Conservation (phyloP, 352 stramenopile genomes). For the Phytopythium ostracodes region DNA sequence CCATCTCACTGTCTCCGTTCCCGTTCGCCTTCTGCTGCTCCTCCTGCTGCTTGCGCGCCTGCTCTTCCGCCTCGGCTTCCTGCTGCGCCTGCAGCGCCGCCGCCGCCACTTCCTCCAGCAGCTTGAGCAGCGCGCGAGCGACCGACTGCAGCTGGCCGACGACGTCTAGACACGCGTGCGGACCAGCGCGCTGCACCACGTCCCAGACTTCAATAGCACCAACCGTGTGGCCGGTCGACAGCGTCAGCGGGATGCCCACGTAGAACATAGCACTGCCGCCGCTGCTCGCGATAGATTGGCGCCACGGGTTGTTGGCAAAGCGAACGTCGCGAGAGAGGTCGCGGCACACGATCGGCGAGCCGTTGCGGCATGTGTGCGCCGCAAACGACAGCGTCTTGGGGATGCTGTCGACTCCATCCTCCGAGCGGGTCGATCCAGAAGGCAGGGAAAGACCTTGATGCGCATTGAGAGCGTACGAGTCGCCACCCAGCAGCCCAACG, state of each 20-base stretch:
- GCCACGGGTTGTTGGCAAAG: slow-evolving; percentile 61
- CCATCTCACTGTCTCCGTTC: slow-evolving; percentile 18
- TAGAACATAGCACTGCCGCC: slow-evolving; percentile 58
- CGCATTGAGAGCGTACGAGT: slow-evolving; percentile 52
- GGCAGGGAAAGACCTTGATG: slow-evolving; percentile 30
- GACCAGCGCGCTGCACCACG: slow-evolving; percentile 19
- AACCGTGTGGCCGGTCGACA: slow-evolving; percentile 66
- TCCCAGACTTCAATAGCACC: slow-evolving; percentile 75
- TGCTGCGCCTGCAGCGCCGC: slow-evolving; percentile 22
- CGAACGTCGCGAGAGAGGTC: slow-evolving; percentile 61
- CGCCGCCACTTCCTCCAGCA: slow-evolving; percentile 67
- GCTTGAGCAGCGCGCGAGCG: slow-evolving; percentile 65
- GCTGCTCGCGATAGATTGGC: slow-evolving; percentile 23
- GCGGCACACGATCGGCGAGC: slow-evolving; percentile 56
- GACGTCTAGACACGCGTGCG: slow-evolving; percentile 57
- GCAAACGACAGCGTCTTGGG: slow-evolving; percentile 47
- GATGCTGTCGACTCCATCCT: slow-evolving; percentile 13
- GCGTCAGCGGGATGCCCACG: slow-evolving; percentile 70
- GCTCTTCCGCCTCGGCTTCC: slow-evolving; percentile 10
- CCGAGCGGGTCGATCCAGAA: neutral
- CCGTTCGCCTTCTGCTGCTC: slow-evolving; percentile 27
- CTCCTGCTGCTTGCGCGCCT: slow-evolving; percentile 13
- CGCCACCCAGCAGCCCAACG: slow-evolving; percentile 54
- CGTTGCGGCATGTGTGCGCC: slow-evolving; percentile 63
- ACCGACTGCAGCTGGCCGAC: slow-evolving; percentile 66